Conservation (phyloP, 2,329 filamentous ascomycete species). For the Ophiostoma montium region DNA sequence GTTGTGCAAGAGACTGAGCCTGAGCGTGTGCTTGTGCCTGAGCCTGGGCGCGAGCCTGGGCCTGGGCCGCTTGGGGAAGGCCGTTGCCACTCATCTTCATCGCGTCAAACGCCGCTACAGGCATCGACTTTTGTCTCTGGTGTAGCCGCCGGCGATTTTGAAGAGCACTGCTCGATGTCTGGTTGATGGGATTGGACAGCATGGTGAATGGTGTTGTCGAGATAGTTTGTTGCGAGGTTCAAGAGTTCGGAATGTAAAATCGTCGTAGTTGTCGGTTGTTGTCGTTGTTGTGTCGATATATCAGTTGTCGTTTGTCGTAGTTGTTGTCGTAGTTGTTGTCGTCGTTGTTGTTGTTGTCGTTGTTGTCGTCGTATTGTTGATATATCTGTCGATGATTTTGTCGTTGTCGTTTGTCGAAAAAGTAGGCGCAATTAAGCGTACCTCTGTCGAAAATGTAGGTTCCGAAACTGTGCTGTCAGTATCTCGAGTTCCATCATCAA, state of each 20-base stretch:
- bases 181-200: constrained; percentile 36
- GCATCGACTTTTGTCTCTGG: constrained; percentile 78
- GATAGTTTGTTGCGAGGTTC: constrained; percentile 10
- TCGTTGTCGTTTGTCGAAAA: constrained; percentile 20
- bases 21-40: constrained; percentile 3
- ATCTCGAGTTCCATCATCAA: background rate
- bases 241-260: constrained; percentile 17
- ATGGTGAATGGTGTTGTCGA: constrained; percentile 15
- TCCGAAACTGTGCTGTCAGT: constrained; percentile 18
- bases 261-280: constrained; percentile 5
- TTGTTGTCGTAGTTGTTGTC: constrained; percentile 3
- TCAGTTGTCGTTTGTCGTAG: constrained; percentile 7
- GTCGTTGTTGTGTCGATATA: constrained; percentile 5
- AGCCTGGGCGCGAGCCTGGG: background rate
- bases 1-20: background rate
- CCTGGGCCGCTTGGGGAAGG: constrained; percentile 37
- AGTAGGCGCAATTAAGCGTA: constrained; percentile 37
- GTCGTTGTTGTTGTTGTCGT: constrained; percentile 5
- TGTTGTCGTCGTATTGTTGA: constrained; percentile 5
- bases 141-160: constrained; percentile 63
- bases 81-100: constrained; percentile 44
- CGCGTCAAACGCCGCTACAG: constrained; percentile 55
- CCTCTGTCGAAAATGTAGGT: constrained; percentile 24
- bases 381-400: constrained; percentile 7
- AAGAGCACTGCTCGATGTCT: constrained; percentile 36